phyloP scores from a whole-genome alignment of 345 rosid genomes.

The Cardamine resedifolia region DNA sequence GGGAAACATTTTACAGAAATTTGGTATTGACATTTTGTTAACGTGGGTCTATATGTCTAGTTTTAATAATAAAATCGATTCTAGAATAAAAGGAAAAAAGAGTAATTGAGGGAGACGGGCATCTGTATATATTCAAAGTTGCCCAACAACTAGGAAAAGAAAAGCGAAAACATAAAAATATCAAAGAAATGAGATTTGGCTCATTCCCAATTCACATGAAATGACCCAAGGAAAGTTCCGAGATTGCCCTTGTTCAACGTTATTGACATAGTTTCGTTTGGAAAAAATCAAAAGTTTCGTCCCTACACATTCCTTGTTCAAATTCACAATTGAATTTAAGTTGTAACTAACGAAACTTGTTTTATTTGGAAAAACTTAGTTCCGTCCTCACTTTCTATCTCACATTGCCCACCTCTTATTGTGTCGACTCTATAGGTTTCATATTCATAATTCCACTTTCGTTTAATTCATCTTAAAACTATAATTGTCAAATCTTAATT shows the following conservation, averaged over 20 bases:
- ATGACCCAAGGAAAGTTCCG: background rate
- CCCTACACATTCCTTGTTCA: conserved; percentile 13
- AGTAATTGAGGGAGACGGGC: conserved; percentile 22
- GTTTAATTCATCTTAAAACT: background rate
- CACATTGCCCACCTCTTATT: background rate
- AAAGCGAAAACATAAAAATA: background rate
- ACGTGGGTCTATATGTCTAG: conserved; percentile 17
- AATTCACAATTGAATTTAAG: background rate
- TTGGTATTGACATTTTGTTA: conserved; percentile 33
- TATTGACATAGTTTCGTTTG: conserved; percentile 16
- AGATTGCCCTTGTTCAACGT: conserved; percentile 10
- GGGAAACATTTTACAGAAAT: conserved; percentile 18
- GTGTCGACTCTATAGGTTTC: background rate
- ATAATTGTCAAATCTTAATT: background rate
- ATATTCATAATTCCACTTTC: background rate
- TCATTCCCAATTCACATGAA: background rate
- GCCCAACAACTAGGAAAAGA: conserved; percentile 25
- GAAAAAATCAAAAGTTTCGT: background rate
- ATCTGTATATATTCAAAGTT: conserved; percentile 32
- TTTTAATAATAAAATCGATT: background rate
- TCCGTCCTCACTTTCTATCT: no score
- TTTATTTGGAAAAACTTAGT: background rate
- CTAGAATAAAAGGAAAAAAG: background rate
- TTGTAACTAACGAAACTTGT: conserved; percentile 4
- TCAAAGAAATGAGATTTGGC: background rate